Percentiles rank a stretch among this genome's conserved stretches.
Conservation (phyloP, 23 red algal species). For the Chondrus crispus region DNA sequence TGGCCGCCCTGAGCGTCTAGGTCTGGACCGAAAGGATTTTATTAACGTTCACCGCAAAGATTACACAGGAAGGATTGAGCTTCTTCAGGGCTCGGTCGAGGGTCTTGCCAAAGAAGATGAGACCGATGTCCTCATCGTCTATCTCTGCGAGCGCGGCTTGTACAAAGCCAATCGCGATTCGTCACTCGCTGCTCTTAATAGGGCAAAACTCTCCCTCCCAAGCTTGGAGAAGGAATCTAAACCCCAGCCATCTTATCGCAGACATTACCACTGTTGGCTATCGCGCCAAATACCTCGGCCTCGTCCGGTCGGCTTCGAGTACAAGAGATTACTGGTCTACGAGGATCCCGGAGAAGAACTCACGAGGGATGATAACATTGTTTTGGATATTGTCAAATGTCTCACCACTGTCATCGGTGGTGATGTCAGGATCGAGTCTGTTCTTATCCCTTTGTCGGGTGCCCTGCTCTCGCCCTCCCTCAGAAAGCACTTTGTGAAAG, state of each 20-base stretch:
- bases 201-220: conserved; percentile 63
- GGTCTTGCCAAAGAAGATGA: conserved; percentile 66
- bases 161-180: conserved; percentile 89
- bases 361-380: conserved; percentile 82
- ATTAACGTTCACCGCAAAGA: conserved; percentile 89
- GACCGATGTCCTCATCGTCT: conserved; percentile 84
- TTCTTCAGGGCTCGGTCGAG: conserved; percentile 79
- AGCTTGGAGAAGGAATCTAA: conserved; percentile 74
- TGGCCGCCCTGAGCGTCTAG: conserved; percentile 55
- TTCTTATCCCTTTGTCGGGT: conserved; percentile 74
- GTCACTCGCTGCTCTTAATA: conserved; percentile 67
- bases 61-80: conserved; percentile 82
- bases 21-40: conserved; percentile 68
- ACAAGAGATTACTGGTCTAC: conserved; percentile 88
- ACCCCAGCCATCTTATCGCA: conserved; percentile 72
- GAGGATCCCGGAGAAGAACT: conserved; percentile 88
- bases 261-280: conserved; percentile 91
- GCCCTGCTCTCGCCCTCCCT: conserved; percentile 64
- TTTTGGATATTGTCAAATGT: conserved; percentile 79
- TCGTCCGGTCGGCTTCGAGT: conserved; percentile 85
- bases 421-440: conserved; percentile 74
- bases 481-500: conserved; percentile 88
- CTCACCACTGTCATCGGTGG: conserved; percentile 85
- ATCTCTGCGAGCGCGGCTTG: conserved; percentile 67
- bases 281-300: conserved; percentile 59